phyloP scores from a whole-genome alignment of 805 yeast genomes.

The Nematodospora valgi region DNA sequence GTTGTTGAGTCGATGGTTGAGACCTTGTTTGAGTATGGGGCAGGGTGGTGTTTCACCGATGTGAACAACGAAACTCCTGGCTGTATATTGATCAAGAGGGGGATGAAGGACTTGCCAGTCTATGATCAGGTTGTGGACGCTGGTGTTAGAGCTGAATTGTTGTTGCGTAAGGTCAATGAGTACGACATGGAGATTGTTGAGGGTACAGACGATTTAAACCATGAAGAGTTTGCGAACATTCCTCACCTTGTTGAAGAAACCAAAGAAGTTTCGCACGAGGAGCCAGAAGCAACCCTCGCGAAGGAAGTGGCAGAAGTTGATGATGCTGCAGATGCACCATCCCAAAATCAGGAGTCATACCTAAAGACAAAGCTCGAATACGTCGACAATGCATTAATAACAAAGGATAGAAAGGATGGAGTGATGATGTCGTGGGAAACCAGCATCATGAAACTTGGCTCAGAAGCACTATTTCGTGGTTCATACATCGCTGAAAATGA shows the following conservation, averaged over 20 bases:
- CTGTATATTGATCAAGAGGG: conserved; percentile 62
- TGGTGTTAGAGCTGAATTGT: conserved; percentile 85
- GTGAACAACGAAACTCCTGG: conserved; percentile 78
- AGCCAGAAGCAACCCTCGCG: conserved; percentile 1
- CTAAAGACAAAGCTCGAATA: conserved; percentile 66
- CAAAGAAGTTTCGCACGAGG: conserved; percentile 3
- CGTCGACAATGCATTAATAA: conserved; percentile 63
- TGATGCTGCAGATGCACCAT: conserved; percentile 42
- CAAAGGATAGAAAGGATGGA: conserved; percentile 75
- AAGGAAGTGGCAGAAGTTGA: conserved; percentile 7
- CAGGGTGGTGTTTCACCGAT: conserved; percentile 86
- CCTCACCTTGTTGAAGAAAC: conserved; percentile 23
- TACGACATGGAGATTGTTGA: conserved; percentile 59
- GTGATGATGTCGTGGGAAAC: conserved; percentile 99
- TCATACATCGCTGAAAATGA: conserved; percentile 22
- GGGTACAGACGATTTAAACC: conserved; percentile 26
- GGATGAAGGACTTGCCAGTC: conserved; percentile 30
- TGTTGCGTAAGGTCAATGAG: conserved; percentile 69
- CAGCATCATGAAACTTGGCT: conserved; percentile 75
- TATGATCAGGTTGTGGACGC: conserved; percentile 65
- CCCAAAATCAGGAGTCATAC: conserved; percentile 62
- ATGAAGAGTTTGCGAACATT: conserved; percentile 20
- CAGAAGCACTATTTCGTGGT: conserved; percentile 63
- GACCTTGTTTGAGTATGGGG: conserved; percentile 75
- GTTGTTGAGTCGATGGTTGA: conserved; percentile 56